phyloP scores from a whole-genome alignment of 306 rosid genomes.

The Dalbergia oliveri region DNA sequence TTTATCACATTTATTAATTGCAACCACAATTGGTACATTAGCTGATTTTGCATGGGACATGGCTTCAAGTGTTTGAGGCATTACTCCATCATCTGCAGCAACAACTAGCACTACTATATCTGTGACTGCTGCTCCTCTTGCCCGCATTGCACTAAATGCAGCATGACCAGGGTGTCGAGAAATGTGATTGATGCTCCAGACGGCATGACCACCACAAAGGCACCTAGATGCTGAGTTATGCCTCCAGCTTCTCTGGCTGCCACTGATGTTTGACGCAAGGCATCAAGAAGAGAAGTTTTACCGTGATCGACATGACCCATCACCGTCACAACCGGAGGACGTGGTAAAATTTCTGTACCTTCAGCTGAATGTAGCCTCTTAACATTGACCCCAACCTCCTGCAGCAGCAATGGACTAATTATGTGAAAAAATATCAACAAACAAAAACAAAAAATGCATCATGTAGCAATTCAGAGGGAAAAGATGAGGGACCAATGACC shows the following conservation, averaged over 20 bases:
- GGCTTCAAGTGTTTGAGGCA: constrained; percentile 99
- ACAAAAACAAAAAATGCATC: constrained; percentile 36
- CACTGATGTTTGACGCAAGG: constrained; percentile 92
- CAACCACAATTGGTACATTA: constrained; percentile 90
- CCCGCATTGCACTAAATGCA: constrained; percentile 99
- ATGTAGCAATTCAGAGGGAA: constrained; percentile 10
- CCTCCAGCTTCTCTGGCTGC: constrained; percentile 98
- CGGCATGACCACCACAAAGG: constrained; percentile 88
- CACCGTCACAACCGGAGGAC: constrained; percentile 92
- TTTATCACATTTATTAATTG: constrained; percentile 96
- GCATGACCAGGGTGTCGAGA: constrained; percentile 99
- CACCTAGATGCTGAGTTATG: constrained; percentile 97
- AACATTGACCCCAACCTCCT: constrained; percentile 85
- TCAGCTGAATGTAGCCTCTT: constrained; percentile 83
- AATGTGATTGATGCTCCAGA: constrained; percentile 94
- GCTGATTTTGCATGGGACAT: constrained; percentile 93
- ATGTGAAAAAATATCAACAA: constrained; percentile 19
- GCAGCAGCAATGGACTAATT: constrained; percentile 47
- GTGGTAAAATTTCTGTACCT: constrained; percentile 76
- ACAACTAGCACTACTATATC: constrained; percentile 94
- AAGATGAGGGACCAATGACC: not conserved
- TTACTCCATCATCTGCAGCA: constrained; percentile 98
- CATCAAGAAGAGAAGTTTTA: constrained; percentile 95
- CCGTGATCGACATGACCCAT: constrained; percentile 99
- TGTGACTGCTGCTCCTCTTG: constrained; percentile 96